Conservation (phyloP, 1,284 basidiomycete species). For the Sanghuangporus sanghuang region DNA sequence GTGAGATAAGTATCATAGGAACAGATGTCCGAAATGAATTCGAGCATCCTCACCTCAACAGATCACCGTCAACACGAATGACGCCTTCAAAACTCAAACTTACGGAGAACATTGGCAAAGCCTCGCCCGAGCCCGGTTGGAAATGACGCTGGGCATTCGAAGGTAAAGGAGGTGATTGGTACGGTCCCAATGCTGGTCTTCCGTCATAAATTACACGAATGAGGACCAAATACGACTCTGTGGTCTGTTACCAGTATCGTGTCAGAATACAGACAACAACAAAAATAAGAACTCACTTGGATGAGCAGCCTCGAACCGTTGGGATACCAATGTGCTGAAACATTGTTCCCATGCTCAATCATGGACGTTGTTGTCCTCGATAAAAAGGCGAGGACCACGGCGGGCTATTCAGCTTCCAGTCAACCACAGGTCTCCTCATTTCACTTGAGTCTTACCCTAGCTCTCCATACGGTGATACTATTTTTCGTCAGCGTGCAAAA, state of each 20-base stretch:
- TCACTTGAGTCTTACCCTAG: slow-evolving; percentile 55
- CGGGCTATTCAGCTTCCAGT: slow-evolving; percentile 50
- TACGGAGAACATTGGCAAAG: slow-evolving; percentile 56
- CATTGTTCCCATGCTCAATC: slow-evolving; percentile 74
- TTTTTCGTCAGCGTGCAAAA: slow-evolving; percentile 71
- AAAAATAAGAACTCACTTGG: slow-evolving; percentile 44
- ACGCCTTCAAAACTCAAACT: slow-evolving; percentile 77
- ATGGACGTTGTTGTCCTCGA: slow-evolving; percentile 75
- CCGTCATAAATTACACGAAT: slow-evolving; percentile 62
- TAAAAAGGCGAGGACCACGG: slow-evolving; percentile 70
- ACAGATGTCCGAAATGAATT: slow-evolving; percentile 20
- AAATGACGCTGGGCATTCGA: slow-evolving; percentile 59
- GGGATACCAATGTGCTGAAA: slow-evolving; percentile 70
- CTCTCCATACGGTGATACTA: slow-evolving; percentile 75
- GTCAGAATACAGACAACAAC: not conserved
- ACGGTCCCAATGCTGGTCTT: slow-evolving; percentile 41
- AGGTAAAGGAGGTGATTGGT: slow-evolving; percentile 49
- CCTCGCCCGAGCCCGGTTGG: slow-evolving; percentile 76
- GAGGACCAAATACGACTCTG: slow-evolving; percentile 72
- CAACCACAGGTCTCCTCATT: slow-evolving; percentile 9
- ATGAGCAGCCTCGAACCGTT: slow-evolving; percentile 76
- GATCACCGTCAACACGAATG: slow-evolving; percentile 68
- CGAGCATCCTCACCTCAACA: slow-evolving; percentile 53
- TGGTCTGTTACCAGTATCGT: slow-evolving; percentile 45
- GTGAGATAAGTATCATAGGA: slow-evolving; percentile 1